phyloP scores from a whole-genome alignment of 306 rosid genomes.

The Castanospermum australe region DNA sequence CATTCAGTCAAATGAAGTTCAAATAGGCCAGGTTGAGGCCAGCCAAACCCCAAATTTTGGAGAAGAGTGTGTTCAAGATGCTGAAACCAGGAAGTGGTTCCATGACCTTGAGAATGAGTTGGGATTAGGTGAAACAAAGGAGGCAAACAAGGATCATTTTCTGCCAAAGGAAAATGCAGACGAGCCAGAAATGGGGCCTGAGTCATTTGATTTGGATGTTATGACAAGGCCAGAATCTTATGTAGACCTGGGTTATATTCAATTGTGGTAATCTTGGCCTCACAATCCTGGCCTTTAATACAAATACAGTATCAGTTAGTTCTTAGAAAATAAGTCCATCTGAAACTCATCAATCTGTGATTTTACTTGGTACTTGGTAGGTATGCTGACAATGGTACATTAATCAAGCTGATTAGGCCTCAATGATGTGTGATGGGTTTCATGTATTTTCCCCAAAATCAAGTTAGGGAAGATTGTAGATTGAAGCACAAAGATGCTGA shows the following conservation, averaged over 20 bases:
- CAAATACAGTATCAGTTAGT: not conserved
- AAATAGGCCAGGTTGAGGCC: constrained; percentile 17
- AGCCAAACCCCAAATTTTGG: constrained; percentile 28
- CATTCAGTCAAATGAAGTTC: constrained; percentile 30
- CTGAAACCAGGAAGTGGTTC: constrained; percentile 49
- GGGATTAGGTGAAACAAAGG: constrained; percentile 45
- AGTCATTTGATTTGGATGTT: constrained; percentile 29
- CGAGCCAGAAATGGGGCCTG: constrained; percentile 8
- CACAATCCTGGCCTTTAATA: constrained; percentile 27
- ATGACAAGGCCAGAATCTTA: constrained; percentile 28
- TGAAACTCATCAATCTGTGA: constrained; percentile 25
- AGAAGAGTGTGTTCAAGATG: constrained; percentile 20
- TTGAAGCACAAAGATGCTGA: constrained; percentile 11
- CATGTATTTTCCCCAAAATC: not conserved
- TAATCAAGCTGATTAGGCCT: constrained; percentile 26
- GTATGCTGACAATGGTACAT: constrained; percentile 28
- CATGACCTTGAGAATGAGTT: constrained; percentile 58
- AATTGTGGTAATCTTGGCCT: constrained; percentile 39
- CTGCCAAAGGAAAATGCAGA: constrained; percentile 25
- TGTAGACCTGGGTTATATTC: constrained; percentile 28
- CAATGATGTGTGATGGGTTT: constrained; percentile 25
- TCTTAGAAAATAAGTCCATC: not conserved
- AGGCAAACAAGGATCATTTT: constrained; percentile 15
- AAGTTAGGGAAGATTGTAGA: constrained; percentile 24
- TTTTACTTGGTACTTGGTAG: constrained; percentile 27